Conservation (phyloP, 495 filamentous ascomycete genomes). For the Penicillium simplicissimum region DNA sequence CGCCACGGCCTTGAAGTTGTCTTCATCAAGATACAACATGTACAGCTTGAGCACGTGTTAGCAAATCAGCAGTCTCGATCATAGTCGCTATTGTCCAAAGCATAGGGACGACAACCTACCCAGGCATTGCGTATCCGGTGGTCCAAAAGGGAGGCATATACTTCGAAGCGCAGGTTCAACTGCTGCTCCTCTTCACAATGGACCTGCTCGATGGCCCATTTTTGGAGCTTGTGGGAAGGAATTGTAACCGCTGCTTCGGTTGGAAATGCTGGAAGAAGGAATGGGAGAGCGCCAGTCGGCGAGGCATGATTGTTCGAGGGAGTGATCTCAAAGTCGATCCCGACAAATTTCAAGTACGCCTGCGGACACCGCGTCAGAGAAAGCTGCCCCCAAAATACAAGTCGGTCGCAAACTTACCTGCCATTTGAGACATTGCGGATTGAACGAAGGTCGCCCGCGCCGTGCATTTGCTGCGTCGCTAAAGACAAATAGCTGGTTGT, state of each 20-base stretch:
- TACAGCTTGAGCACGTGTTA: slow-evolving; percentile 61
- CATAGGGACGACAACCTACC: slow-evolving; percentile 48
- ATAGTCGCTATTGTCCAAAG: neutral
- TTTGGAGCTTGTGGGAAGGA: slow-evolving; percentile 65
- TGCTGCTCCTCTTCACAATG: slow-evolving; percentile 52
- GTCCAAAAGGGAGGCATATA: slow-evolving; percentile 81
- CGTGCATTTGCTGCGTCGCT: slow-evolving; percentile 63
- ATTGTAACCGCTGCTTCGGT: slow-evolving; percentile 46
- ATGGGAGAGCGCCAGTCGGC: slow-evolving; percentile 82
- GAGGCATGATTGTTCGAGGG: slow-evolving; percentile 92
- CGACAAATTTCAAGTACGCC: slow-evolving; percentile 81
- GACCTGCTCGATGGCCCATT: slow-evolving; percentile 62
- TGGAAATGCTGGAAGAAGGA: slow-evolving; percentile 64
- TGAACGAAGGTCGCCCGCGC: slow-evolving; percentile 73
- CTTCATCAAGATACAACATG: slow-evolving; percentile 70
- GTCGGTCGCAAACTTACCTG: slow-evolving; percentile 63
- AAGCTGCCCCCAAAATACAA: neutral
- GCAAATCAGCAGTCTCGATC: neutral
- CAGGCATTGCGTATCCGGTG: slow-evolving; percentile 81
- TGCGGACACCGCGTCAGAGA: slow-evolving; percentile 34
- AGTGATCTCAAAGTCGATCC: slow-evolving; percentile 65
- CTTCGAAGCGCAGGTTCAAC: slow-evolving; percentile 64
- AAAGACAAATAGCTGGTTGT: slow-evolving; percentile 77
- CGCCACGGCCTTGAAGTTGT: slow-evolving; percentile 65
- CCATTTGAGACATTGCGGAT: slow-evolving; percentile 94